These are phyloP conservation scores for Linnemannia hyalina DNA, from an alignment of 192 early-diverging fungal species.

Conservation along the genomic window DNA sequence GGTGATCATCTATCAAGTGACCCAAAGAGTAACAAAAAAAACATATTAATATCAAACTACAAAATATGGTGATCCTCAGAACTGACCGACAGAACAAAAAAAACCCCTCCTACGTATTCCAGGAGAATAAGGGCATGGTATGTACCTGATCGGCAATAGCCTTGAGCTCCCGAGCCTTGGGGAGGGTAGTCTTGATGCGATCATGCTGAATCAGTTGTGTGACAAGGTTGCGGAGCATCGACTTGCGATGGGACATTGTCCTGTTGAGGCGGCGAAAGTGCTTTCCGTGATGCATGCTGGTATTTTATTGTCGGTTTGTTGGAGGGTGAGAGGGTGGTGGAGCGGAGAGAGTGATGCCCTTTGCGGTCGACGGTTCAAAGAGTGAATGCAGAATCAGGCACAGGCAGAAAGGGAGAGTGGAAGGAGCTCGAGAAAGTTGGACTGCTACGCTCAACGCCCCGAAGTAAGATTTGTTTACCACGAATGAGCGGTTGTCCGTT, in stretches of 20 bases:
- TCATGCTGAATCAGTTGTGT: slow-evolving; percentile 89
- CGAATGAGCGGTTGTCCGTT: no score
- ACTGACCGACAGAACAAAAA: no score
- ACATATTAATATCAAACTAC: background rate
- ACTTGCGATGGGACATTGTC: slow-evolving; percentile 75
- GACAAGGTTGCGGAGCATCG: slow-evolving; percentile 87
- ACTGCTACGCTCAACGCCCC: slow-evolving; percentile 14
- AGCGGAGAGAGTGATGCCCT: background rate
- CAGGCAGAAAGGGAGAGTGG: background rate
- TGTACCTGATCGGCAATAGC: slow-evolving; percentile 83
- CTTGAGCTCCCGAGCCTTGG: slow-evolving; percentile 93
- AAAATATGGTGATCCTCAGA: no score
- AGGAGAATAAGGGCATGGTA: no score
- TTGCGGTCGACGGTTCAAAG: background rate
- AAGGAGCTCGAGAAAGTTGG: background rate
- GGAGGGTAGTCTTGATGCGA: slow-evolving; percentile 92
- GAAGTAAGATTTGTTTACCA: background rate
- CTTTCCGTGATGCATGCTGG: slow-evolving; percentile 72
- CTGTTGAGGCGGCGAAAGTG: slow-evolving; percentile 73
- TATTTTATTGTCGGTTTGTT: background rate
- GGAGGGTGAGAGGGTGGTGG: background rate
- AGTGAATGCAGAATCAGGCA: slow-evolving; percentile 3
- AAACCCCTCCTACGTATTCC: background rate
- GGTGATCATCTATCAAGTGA: slow-evolving; percentile 77
- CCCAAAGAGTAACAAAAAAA: background rate